Evolutionary conservation across 1,139 yeast species (phyloP).

Genomic region (Debaryomycetaceae sp.): DNA sequence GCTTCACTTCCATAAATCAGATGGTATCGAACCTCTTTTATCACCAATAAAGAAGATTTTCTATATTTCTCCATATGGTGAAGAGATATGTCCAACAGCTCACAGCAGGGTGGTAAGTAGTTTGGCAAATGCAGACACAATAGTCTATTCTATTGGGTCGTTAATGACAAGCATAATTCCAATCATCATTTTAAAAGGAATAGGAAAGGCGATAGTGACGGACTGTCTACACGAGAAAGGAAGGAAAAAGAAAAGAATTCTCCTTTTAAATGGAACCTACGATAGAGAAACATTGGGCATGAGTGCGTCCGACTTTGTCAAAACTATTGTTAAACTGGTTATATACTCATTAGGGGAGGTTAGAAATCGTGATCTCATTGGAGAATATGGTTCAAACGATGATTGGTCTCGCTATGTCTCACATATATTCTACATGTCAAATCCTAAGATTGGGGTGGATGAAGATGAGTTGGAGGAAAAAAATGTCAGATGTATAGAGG

Average conservation of each 20-base stretch:
- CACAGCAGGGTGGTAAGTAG: conserved; percentile 59
- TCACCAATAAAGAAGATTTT: conserved; percentile 73
- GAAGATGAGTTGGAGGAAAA: conserved; percentile 23
- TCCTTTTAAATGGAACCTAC: conserved; percentile 65
- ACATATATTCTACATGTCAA: conserved; percentile 52
- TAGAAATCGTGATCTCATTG: conserved; percentile 5
- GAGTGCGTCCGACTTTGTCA: conserved; percentile 56
- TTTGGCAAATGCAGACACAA: conserved; percentile 48
- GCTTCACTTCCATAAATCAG: conserved; percentile 62
- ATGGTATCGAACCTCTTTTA: conserved; percentile 53
- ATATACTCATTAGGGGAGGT: conserved; percentile 29
- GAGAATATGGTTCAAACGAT: conserved; percentile 3
- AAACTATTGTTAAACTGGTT: conserved; percentile 51
- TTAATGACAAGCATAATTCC: conserved; percentile 85
- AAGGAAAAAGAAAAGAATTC: conserved; percentile 39
- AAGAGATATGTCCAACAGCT: conserved; percentile 78
- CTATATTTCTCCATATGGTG: conserved; percentile 86
- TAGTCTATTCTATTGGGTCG: conserved; percentile 83
- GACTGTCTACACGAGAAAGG: conserved; percentile 18
- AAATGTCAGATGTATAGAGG: conserved; percentile 43
- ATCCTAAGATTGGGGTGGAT: conserved; percentile 49
- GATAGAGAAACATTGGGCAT: conserved; percentile 78
- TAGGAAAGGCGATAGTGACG: conserved; percentile 55
- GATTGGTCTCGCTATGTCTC: conserved; percentile 48
- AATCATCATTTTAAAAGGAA: conserved; percentile 66